Evolutionary conservation across 2,329 filamentous ascomycete species (phyloP), one percentile per base, ranked within the genome.

Genomic region (Fusarium temperatum): DNA sequence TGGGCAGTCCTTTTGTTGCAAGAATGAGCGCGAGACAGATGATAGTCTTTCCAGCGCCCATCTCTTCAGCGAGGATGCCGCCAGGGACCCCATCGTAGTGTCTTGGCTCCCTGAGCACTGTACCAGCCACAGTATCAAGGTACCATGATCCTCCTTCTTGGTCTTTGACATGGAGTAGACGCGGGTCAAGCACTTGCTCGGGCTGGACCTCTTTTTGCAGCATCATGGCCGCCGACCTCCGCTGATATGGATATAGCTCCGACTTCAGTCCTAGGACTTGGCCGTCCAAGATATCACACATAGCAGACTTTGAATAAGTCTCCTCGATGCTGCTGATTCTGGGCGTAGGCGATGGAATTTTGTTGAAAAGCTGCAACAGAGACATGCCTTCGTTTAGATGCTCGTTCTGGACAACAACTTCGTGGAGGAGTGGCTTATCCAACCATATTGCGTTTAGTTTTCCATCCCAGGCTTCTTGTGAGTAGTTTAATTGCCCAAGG

Each of bases 1-100:
- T 89, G 17, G 91, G 88, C 70, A 95, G 88, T 38, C 91, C 86
- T 75, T 89, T 90, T 0, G 94, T 97, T 6, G 94, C 91, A 32
- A 97, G 85, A 44, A 98, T 91, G 5, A 94, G 83, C 12, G 92
- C 87, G 24, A 98, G 83, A 72, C 93, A 96, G 17, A 98, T 97
- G 32, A 98, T 83, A 0, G 96, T 98, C 84, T 98, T 98, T 1
- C 96, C 95, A 1, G 89, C 84, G 11, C 92, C 92, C 93, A 95
- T 95, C 72, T 93, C 92, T 78, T 96, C 94, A 0, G 93, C 93
- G 20, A 95, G 83, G 20, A 96, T 92, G 6, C 95, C 96, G 39
- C 95, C 95, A 66, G 88, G 87, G 10, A 91, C 88, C 32, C 90
- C 88, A 50, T 96, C 94, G 75, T 96, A 98, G 66, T 89, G 89